phyloP scores from a whole-genome alignment of 306 rosid species.

The Malus sieversii region DNA sequence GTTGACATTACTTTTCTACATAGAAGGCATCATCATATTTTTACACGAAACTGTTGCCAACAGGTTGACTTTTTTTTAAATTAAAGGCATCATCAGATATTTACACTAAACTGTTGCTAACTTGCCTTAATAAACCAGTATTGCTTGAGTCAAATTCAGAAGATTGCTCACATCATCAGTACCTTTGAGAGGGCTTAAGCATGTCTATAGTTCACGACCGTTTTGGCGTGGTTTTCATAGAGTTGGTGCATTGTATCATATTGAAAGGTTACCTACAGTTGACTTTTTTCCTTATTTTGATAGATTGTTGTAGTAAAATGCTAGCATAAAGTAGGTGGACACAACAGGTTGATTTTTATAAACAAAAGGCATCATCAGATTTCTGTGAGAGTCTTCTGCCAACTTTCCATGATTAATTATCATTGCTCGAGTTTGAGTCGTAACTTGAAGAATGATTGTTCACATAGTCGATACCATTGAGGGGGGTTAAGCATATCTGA shows the following conservation, averaged over 20 bases:
- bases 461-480: neutral
- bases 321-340: neutral
- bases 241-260: too few species aligned
- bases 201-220: too few species aligned
- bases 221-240: too few species aligned
- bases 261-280: too few species aligned
- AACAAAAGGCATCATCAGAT: neutral
- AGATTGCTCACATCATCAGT: too few species aligned
- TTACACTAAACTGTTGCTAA: too few species aligned
- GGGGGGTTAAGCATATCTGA: too few species aligned
- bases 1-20: neutral
- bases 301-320: neutral
- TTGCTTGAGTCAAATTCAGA: too few species aligned
- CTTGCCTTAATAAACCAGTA: too few species aligned
- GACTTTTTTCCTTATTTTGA: neutral
- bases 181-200: too few species aligned
- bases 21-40: neutral
- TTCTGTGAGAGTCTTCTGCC: neutral
- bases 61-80: too few species aligned
- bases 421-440: neutral
- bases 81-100: too few species aligned
- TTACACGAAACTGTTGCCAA: neutral
- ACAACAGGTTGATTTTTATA: neutral
- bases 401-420: neutral
- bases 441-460: neutral